phyloP scores from a whole-genome alignment of 176 grass and related monocot genomes.

The Tillandsia leiboldiana region DNA sequence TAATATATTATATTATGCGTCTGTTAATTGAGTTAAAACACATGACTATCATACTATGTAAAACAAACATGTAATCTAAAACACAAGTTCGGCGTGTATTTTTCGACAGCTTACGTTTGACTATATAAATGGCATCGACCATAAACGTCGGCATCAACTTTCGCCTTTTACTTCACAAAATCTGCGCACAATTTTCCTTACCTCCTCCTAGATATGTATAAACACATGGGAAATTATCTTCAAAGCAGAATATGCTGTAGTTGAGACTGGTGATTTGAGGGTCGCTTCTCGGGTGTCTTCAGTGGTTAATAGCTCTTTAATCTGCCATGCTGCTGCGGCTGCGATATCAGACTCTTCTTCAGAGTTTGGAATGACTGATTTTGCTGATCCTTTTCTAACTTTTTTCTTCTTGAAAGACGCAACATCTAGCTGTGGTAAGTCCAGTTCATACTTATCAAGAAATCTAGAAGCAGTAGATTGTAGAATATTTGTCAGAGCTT shows the following conservation, averaged over 20 bases:
- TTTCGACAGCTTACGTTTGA: too few species aligned
- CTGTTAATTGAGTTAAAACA: too few species aligned
- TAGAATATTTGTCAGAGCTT: constrained; percentile 58
- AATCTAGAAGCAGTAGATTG: constrained; percentile 45
- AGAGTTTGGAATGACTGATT: constrained; percentile 14
- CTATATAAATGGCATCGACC: too few species aligned
- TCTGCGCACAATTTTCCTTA: too few species aligned
- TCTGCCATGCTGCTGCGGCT: constrained; percentile 62
- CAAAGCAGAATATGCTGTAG: constrained; percentile 46
- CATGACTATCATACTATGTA: too few species aligned
- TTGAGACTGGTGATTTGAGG: constrained; percentile 57
- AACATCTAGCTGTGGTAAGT: constrained; percentile 25
- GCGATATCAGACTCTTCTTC: constrained; percentile 45
- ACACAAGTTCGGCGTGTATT: too few species aligned
- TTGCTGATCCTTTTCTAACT: constrained; percentile 48
- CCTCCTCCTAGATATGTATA: too few species aligned
- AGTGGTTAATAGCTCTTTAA: constrained; percentile 50
- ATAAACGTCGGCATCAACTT: too few species aligned
- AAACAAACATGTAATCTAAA: too few species aligned
- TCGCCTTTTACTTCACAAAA: too few species aligned
- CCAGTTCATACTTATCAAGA: constrained; percentile 32
- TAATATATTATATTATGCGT: too few species aligned
- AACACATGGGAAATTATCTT: constrained; percentile 58
- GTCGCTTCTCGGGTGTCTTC: constrained; percentile 43
- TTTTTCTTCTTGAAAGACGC: constrained; percentile 47